Conservation (phyloP, 2,329 filamentous ascomycete genomes). For the Pyrenophora tritici-repentis region DNA sequence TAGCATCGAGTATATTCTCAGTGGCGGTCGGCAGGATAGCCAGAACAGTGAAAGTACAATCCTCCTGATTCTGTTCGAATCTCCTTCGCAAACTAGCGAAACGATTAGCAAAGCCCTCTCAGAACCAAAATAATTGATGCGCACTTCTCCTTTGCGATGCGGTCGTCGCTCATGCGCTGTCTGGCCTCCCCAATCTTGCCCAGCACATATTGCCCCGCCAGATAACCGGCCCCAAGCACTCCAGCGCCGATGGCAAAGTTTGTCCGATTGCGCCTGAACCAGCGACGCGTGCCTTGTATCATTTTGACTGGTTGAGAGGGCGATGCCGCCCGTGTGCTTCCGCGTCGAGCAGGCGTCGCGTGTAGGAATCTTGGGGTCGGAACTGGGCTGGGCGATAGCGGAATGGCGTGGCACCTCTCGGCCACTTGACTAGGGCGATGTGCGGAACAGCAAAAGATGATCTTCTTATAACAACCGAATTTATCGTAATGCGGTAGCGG, state of each 20-base stretch:
- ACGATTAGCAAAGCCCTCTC: slow-evolving; percentile 2
- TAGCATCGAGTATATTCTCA: slow-evolving; percentile 81
- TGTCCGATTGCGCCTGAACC: slow-evolving; percentile 90
- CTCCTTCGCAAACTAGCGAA: slow-evolving; percentile 79
- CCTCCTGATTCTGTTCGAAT: slow-evolving; percentile 98
- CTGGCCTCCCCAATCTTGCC: slow-evolving; percentile 89
- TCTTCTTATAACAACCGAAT: not conserved
- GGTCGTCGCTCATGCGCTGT: slow-evolving; percentile 94
- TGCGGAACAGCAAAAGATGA: not conserved
- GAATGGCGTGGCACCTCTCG: slow-evolving; percentile 14
- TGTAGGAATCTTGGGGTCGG: slow-evolving; percentile 11
- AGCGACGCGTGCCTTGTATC: slow-evolving; percentile 78
- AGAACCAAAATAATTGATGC: slow-evolving; percentile 26
- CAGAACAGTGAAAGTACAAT: slow-evolving; percentile 98
- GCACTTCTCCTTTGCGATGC: slow-evolving; percentile 96
- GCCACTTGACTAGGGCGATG: slow-evolving; percentile 1
- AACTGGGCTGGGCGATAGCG: slow-evolving; percentile 1
- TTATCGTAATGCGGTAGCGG: not conserved
- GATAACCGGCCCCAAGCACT: slow-evolving; percentile 85
- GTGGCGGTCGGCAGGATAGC: slow-evolving; percentile 91
- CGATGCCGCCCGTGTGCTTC: slow-evolving; percentile 3
- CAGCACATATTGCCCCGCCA: slow-evolving; percentile 90
- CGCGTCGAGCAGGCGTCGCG: slow-evolving; percentile 21
- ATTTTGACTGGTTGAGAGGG: slow-evolving; percentile 46
- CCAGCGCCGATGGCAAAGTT: slow-evolving; percentile 87